Evolutionary conservation across 108 stramenopile genomes (phyloP).

Genomic region (Skeletonema costatum): DNA sequence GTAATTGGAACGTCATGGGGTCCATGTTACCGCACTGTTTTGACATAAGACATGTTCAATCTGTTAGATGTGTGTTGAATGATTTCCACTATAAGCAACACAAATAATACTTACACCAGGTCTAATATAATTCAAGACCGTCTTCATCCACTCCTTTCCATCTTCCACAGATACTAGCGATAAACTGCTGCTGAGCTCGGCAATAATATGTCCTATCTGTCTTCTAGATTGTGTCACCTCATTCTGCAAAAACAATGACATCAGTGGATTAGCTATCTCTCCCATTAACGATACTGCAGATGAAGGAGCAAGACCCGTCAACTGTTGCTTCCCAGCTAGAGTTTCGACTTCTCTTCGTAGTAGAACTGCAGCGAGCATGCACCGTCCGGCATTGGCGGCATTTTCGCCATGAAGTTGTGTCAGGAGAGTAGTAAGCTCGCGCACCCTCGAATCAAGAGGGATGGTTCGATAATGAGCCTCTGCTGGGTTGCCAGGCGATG

Average conservation of each 20-base stretch:
- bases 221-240: slow-evolving; percentile 2
- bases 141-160: slow-evolving; percentile 17
- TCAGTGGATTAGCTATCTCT: slow-evolving; percentile 49
- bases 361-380: slow-evolving; percentile 56
- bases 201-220: slow-evolving; percentile 64
- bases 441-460: slow-evolving; percentile 17
- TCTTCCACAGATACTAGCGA: slow-evolving; percentile 12
- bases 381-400: slow-evolving; percentile 18
- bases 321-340: slow-evolving; percentile 25
- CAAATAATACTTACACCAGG: slow-evolving; percentile 23
- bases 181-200: slow-evolving; percentile 51
- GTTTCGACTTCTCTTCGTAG: slow-evolving; percentile 64
- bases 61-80: not conserved
- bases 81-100: not conserved
- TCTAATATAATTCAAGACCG: slow-evolving; percentile 5
- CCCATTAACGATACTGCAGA: slow-evolving; percentile 35
- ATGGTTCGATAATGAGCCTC: slow-evolving; percentile 34
- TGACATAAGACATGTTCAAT: not conserved
- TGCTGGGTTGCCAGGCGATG: slow-evolving; percentile 22
- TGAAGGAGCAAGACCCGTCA: slow-evolving; percentile 4
- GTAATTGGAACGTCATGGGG: slow-evolving; percentile 32
- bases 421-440: slow-evolving; percentile 34
- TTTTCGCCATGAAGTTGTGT: slow-evolving; percentile 8
- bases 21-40: slow-evolving; percentile 29
- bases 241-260: slow-evolving; percentile 31